Evolutionary conservation across 805 yeast genomes (phyloP).

Genomic region (Myxozyma monticola): DNA sequence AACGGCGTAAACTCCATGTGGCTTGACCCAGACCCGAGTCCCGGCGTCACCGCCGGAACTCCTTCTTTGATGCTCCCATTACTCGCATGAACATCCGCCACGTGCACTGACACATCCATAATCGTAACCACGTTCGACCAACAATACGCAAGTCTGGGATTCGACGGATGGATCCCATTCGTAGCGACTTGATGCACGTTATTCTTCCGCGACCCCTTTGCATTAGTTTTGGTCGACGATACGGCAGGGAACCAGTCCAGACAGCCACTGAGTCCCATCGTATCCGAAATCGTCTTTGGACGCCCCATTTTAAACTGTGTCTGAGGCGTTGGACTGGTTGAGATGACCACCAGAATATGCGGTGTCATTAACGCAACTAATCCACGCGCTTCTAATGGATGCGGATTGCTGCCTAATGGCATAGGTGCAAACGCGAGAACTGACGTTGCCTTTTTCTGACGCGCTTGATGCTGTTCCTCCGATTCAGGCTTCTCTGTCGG

Average conservation of each 20-base stretch:
- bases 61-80: conserved; percentile 37
- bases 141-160: conserved; percentile 61
- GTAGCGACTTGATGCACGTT: not conserved
- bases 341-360: conserved; percentile 51
- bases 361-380: conserved; percentile 61
- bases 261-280: conserved; percentile 43
- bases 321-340: conserved; percentile 52
- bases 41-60: conserved; percentile 26
- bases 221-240: conserved; percentile 18
- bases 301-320: conserved; percentile 57
- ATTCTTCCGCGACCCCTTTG: not conserved
- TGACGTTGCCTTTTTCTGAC: conserved; percentile 34
- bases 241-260: conserved; percentile 66
- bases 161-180: conserved; percentile 31
- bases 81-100: not conserved
- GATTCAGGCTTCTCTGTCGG: conserved; percentile 34
- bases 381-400: conserved; percentile 58
- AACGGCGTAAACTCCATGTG: conserved; percentile 43
- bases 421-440: conserved; percentile 49
- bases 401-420: conserved; percentile 61
- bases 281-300: conserved; percentile 44
- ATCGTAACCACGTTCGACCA: conserved; percentile 65
- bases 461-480: conserved; percentile 4
- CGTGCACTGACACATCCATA: conserved; percentile 44
- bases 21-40: conserved; percentile 4